phyloP scores from a whole-genome alignment of 176 grass and related monocot genomes.

The Hordeum vulgare region DNA sequence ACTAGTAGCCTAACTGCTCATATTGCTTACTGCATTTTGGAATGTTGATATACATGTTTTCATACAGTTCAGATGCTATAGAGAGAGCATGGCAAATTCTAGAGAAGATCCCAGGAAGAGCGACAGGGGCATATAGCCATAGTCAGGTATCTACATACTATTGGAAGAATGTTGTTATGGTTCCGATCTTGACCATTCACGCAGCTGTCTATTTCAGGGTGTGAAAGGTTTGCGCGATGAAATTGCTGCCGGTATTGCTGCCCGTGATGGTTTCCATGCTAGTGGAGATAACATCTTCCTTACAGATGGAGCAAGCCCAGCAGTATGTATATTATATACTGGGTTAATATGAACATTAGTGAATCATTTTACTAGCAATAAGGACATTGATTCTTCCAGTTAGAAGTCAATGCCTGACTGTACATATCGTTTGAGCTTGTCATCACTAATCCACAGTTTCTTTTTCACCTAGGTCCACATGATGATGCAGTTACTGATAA shows the following conservation, averaged over 20 bases:
- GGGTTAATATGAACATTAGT: background rate
- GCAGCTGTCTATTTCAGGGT: constrained; percentile 48
- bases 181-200: constrained; percentile 17
- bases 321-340: constrained; percentile 37
- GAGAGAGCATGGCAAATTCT: constrained; percentile 87
- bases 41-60: constrained; percentile 32
- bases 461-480: constrained; percentile 75
- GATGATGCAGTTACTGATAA: constrained; percentile 97
- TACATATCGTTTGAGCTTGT: background rate
- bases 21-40: background rate
- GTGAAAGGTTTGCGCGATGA: constrained; percentile 87
- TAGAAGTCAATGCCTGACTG: background rate
- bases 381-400: background rate
- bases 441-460: constrained; percentile 8
- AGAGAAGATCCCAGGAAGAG: constrained; percentile 74
- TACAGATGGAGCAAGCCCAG: constrained; percentile 90
- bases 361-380: background rate
- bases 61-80: constrained; percentile 88
- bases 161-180: constrained; percentile 17
- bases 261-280: constrained; percentile 83
- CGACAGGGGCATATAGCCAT: constrained; percentile 91
- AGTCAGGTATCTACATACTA: constrained; percentile 51
- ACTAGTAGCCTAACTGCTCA: background rate
- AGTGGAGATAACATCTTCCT: constrained; percentile 86
- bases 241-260: constrained; percentile 82